These are phyloP conservation scores for Ogataea philodendri DNA, from an alignment of 805 yeast species.

Conservation along the genomic window DNA sequence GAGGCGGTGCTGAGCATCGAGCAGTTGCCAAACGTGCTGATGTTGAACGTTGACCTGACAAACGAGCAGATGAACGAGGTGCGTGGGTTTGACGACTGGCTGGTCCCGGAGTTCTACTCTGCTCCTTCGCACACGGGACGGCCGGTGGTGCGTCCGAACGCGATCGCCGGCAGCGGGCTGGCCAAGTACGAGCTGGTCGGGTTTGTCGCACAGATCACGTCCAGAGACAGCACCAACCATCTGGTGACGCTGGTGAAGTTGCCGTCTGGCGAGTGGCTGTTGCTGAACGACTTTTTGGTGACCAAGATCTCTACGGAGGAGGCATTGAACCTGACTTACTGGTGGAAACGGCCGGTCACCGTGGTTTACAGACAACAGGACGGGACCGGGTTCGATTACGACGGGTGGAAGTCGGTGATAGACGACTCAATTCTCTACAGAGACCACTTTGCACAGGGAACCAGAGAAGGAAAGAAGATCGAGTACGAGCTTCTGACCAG, in stretches of 20 bases:
- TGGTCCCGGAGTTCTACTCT: constrained; percentile 56
- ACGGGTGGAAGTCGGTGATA: constrained; percentile 51
- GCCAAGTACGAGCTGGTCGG: constrained; percentile 62
- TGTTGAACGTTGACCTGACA: constrained; percentile 56
- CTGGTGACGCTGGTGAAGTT: constrained; percentile 58
- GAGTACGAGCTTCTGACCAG: constrained; percentile 69
- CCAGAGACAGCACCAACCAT: constrained; percentile 54
- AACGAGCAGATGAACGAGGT: constrained; percentile 55
- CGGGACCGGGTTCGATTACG: constrained; percentile 41
- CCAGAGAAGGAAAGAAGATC: constrained; percentile 52
- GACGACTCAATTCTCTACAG: constrained; percentile 66
- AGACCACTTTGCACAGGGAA: constrained; percentile 70
- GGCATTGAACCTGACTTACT: constrained; percentile 63
- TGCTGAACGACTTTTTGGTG: constrained; percentile 91
- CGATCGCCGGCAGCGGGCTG: constrained; percentile 23
- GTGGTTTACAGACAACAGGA: constrained; percentile 59
- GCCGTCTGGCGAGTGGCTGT: constrained; percentile 56
- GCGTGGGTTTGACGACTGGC: constrained; percentile 53
- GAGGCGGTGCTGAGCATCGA: constrained; percentile 51
- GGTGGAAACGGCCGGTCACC: constrained; percentile 85
- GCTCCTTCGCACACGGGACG: constrained; percentile 29
- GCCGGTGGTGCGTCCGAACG: constrained; percentile 26
- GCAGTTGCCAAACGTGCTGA: constrained; percentile 62
- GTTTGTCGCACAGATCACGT: constrained; percentile 64
- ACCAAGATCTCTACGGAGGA: constrained; percentile 71